Percentiles rank a stretch among this genome's conserved stretches.
Conservation (phyloP, 2,329 filamentous ascomycete species). For the Curvularia sp. region DNA sequence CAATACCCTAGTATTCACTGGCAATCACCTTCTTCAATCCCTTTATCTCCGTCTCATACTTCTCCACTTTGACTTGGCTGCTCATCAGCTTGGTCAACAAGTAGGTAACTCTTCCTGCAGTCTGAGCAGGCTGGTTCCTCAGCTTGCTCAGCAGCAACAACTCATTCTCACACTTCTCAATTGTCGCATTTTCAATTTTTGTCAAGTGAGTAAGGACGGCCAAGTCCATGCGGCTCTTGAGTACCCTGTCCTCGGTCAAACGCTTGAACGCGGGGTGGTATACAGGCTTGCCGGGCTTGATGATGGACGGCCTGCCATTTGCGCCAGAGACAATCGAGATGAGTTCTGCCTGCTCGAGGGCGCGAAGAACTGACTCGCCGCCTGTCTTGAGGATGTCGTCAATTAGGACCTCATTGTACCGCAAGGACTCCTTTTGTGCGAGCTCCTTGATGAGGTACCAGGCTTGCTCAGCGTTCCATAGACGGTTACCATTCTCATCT, state of each 20-base stretch:
- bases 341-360: constrained; percentile 83
- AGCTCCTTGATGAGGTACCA: constrained; percentile 87
- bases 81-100: constrained; percentile 73
- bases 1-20: constrained; percentile 53
- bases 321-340: constrained; percentile 74
- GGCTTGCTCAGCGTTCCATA: constrained; percentile 85
- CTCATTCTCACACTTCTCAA: constrained; percentile 82
- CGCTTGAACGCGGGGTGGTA: constrained; percentile 82
- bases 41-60: constrained; percentile 75
- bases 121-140: constrained; percentile 73
- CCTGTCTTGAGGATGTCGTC: constrained; percentile 74
- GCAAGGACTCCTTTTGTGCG: constrained; percentile 69
- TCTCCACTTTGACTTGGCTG: constrained; percentile 77
- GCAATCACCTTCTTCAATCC: constrained; percentile 74
- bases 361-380: constrained; percentile 78
- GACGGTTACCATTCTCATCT: constrained; percentile 60
- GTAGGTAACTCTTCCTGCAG: constrained; percentile 71
- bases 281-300: constrained; percentile 84
- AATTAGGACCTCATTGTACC: constrained; percentile 86
- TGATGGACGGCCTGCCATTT: constrained; percentile 77
- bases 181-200: constrained; percentile 73
- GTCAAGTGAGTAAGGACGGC: constrained; percentile 72
- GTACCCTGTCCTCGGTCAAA: constrained; percentile 73
- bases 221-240: constrained; percentile 73
- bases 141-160: constrained; percentile 73